phyloP scores from a whole-genome alignment of 129 eudicot species.

The Escallonia herrerae region DNA sequence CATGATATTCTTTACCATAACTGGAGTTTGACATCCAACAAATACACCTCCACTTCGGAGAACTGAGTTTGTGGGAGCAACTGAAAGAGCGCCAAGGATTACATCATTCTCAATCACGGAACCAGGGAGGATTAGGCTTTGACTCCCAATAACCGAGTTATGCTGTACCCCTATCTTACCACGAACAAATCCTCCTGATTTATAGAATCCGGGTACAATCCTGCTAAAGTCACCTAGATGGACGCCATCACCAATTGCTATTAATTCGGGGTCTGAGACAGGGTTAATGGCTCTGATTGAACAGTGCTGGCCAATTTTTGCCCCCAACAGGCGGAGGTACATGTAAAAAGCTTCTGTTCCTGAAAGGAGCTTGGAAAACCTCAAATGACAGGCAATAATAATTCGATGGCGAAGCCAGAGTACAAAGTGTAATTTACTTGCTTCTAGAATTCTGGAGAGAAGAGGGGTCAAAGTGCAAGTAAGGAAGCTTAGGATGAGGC shows the following conservation, averaged over 20 bases:
- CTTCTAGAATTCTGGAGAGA: conserved; percentile 11
- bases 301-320: conserved; percentile 34
- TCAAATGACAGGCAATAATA: conserved; percentile 28
- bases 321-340: conserved; percentile 36
- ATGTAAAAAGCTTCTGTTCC: conserved; percentile 42
- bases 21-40: conserved; percentile 41
- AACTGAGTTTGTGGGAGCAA: conserved; percentile 39
- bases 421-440: conserved; percentile 13
- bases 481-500: conserved; percentile 28
- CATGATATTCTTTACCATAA: conserved; percentile 30
- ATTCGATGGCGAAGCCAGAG: conserved; percentile 31
- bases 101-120: conserved; percentile 28
- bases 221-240: conserved; percentile 47
- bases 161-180: conserved; percentile 24
- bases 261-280: conserved; percentile 25
- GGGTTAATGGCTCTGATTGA: conserved; percentile 44
- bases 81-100: conserved; percentile 47
- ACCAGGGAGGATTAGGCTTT: conserved; percentile 37
- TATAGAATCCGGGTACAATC: conserved; percentile 24
- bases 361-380: conserved; percentile 33
- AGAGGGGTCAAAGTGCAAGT: conserved; percentile 15
- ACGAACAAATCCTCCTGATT: conserved; percentile 22
- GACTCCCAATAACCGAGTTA: conserved; percentile 39
- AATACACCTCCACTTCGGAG: conserved; percentile 38
- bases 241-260: conserved; percentile 32